Base-by-base conservation (phyloP, 352 stramenopile species). In the Globisporangium nunn region DNA sequence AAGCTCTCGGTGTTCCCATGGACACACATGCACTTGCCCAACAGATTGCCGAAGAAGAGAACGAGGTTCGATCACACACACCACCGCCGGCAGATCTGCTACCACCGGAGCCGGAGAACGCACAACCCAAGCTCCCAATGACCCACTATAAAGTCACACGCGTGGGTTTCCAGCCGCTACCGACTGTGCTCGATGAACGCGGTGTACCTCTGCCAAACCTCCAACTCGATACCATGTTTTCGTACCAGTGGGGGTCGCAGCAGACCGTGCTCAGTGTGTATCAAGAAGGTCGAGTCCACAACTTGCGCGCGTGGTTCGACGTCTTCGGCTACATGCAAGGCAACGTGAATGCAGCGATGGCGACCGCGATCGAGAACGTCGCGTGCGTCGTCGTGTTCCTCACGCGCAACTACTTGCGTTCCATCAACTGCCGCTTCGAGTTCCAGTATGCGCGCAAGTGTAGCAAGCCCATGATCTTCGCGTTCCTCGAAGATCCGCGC, bases 321-420 rank as follows among this genome's bases (percentile, higher is more conserved):
- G 71, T 87, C 30, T 84, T 71, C 35, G 74, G 76, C 39, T 64
- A 85, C 69, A 87, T 87, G 71, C 72, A 86, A 46, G 76, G 76
- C 45, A 86, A 84, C 45, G 71, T 84, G 47, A 82, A 86, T 61
- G 69, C 74, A 12, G 72, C 76, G 6, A 87, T 87, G 76, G 76
- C 74, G 37, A 65, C 70, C 3, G 74, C 74, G 0, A 70, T 87
- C 10, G 71, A 85, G 45, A 81, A 68, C 23, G 76, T 83, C 15
- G 74, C 70, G 28, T 82, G 72, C 51, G 63, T 87, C 39, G 68
- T 85, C 10, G 71, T 82, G 3, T 85, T 83, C 53, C 61, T 83
- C 62, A 81, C 76, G 0, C 59, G 56, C 14, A 68, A 56, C 28
- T 87, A 87, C 55, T 48, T 78, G 7, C 39, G 55, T 39, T 83